Percentiles rank a stretch among this genome's conserved stretches.
These are phyloP conservation scores for Byssothecium circinans DNA, from an alignment of 2,329 filamentous ascomycete genomes.

Conservation along the genomic window DNA sequence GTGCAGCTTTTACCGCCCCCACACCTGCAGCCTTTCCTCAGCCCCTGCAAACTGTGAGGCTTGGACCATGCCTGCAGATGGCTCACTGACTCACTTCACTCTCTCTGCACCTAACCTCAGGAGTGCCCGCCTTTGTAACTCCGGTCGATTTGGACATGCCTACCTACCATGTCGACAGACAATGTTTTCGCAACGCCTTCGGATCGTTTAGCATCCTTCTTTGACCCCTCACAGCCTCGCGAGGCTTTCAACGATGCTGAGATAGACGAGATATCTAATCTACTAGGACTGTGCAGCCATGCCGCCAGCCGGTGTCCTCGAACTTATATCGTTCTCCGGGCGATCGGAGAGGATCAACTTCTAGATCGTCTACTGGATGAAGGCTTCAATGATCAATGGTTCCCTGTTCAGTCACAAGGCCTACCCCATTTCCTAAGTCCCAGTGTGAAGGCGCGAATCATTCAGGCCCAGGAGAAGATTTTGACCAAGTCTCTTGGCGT, in stretches of 20 bases:
- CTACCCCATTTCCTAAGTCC: constrained; percentile 23
- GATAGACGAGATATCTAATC: constrained; percentile 17
- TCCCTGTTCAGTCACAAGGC: constrained; percentile 23
- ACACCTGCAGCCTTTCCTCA: no score
- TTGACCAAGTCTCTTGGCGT: constrained; percentile 20
- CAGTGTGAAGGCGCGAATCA: constrained; percentile 14
- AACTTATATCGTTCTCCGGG: constrained; percentile 32
- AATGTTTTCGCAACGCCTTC: no score
- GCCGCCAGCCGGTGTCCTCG: constrained; percentile 16
- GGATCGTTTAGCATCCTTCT: no score
- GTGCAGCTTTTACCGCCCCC: no score
- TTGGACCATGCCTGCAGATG: no score
- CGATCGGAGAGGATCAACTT: constrained; percentile 20
- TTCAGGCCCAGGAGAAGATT: constrained; percentile 23
- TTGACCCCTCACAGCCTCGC: no score
- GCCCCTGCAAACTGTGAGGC: no score
- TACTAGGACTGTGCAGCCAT: constrained; percentile 12
- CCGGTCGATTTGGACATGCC: no score
- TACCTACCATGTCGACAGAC: no score
- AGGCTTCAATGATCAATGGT: constrained; percentile 30
- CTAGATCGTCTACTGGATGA: constrained; percentile 23
- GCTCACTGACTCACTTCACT: no score
- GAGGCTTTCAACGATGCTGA: constrained; percentile 15
- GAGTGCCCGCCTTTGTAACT: no score
- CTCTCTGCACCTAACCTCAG: no score